These are phyloP conservation scores for Penicillium sumatraense DNA, from an alignment of 2,329 filamentous ascomycete species.

Conservation along the genomic window DNA sequence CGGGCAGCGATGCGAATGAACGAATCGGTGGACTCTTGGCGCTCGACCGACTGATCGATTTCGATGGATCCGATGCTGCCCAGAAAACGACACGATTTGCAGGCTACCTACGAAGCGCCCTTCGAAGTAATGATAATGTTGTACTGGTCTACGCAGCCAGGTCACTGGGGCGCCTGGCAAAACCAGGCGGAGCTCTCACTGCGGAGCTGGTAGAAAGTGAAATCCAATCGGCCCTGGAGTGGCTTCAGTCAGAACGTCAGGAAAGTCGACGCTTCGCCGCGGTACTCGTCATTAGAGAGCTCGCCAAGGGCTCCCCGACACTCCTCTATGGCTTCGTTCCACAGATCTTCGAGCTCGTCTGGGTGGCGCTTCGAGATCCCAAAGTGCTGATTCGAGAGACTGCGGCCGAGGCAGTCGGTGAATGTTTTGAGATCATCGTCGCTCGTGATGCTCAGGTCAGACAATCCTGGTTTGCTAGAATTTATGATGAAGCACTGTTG, in stretches of 20 bases:
- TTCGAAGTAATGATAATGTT: constrained; percentile 87
- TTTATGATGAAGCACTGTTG: constrained; percentile 81
- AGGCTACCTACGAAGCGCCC: constrained; percentile 82
- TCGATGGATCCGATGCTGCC: constrained; percentile 90
- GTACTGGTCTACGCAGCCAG: constrained; percentile 90
- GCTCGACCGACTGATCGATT: constrained; percentile 90
- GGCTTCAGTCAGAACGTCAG: constrained; percentile 91
- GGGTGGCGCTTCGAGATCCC: constrained; percentile 87
- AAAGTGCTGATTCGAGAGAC: constrained; percentile 91
- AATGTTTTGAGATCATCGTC: constrained; percentile 93
- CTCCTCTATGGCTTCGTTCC: constrained; percentile 94
- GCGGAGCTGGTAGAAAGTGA: constrained; percentile 96
- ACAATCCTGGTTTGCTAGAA: constrained; percentile 84
- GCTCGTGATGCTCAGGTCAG: constrained; percentile 89
- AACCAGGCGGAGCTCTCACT: constrained; percentile 89
- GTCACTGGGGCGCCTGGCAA: constrained; percentile 86
- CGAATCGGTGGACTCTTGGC: constrained; percentile 90
- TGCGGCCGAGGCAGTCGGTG: constrained; percentile 88
- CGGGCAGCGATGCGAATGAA: constrained; percentile 84
- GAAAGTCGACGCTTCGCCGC: constrained; percentile 94
- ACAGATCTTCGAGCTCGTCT: constrained; percentile 94
- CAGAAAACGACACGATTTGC: constrained; percentile 95
- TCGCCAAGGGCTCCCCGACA: constrained; percentile 90
- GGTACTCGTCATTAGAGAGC: constrained; percentile 85
- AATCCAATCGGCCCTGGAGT: constrained; percentile 94